These are phyloP conservation scores for Cicer chorassanicum DNA, from an alignment of 306 rosid genomes.

Conservation along the genomic window DNA sequence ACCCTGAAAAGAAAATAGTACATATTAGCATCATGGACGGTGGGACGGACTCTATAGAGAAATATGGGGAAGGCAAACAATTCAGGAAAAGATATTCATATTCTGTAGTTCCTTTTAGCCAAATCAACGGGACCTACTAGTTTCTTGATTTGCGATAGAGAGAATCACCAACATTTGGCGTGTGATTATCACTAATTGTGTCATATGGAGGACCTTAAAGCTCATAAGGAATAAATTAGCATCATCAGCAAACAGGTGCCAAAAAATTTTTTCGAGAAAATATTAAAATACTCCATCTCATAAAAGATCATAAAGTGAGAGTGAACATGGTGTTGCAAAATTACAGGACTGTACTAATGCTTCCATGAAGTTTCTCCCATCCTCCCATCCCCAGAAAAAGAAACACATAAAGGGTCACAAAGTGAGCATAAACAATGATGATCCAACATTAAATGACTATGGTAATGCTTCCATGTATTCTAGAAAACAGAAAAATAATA, in stretches of 20 bases:
- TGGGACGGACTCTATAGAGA: conserved; percentile 12
- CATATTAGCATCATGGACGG: conserved; percentile 30
- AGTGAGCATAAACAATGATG: conserved; percentile 29
- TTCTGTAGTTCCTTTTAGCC: conserved; percentile 18
- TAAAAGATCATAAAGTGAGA: conserved; percentile 10
- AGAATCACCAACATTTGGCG: conserved; percentile 14
- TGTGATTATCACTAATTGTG: conserved; percentile 18
- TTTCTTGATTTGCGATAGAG: conserved; percentile 1
- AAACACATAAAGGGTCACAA: neutral
- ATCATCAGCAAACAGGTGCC: conserved; percentile 17
- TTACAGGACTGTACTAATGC: conserved; percentile 15
- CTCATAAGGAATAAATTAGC: conserved; percentile 8
- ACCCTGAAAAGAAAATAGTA: conserved; percentile 61
- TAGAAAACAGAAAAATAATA: neutral
- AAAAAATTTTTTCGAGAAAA: conserved; percentile 2
- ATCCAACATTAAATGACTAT: conserved; percentile 24
- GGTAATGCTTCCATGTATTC: conserved; percentile 30
- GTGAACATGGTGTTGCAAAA: neutral
- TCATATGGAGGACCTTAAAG: conserved; percentile 16
- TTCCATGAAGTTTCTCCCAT: conserved; percentile 25
- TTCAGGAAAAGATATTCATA: conserved; percentile 29
- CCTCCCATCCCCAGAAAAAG: neutral
- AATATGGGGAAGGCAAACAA: conserved; percentile 11
- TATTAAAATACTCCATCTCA: conserved; percentile 16
- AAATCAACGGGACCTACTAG: conserved; percentile 32